phyloP scores from a whole-genome alignment of 345 rosid species.

The Melaleuca alternifolia region DNA sequence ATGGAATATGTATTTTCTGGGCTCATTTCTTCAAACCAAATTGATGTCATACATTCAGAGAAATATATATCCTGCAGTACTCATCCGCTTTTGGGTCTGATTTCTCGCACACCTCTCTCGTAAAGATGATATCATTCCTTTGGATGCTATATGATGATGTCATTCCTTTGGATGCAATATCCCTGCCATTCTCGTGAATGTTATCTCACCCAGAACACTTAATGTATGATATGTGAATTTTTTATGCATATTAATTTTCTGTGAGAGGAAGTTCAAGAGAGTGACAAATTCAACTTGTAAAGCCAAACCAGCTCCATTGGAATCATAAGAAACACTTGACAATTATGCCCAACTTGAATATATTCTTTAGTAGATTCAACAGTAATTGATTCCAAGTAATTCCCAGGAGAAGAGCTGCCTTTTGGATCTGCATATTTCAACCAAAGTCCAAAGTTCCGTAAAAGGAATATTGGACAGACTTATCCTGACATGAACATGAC shows the following conservation, averaged over 20 bases:
- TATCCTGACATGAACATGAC: neutral
- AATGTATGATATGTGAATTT: neutral
- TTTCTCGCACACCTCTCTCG: neutral
- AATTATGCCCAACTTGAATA: neutral
- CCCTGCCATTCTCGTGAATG: neutral
- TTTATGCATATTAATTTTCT: neutral
- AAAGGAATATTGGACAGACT: neutral
- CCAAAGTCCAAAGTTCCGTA: neutral
- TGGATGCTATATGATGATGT: neutral
- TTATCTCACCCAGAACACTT: neutral
- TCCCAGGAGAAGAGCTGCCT: neutral
- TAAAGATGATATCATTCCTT: neutral
- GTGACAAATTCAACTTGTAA: neutral
- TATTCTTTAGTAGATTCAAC: neutral
- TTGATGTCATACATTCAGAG: neutral
- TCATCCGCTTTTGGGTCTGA: neutral
- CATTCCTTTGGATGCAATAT: neutral
- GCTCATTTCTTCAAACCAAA: neutral
- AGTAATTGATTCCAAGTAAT: neutral
- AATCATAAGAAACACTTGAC: neutral
- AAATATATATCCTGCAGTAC: neutral
- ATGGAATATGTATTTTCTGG: neutral
- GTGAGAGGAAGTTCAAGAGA: neutral
- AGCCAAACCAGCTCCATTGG: neutral
- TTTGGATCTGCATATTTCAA: neutral